Evolutionary conservation across 1,139 yeast species (phyloP).

Genomic region (Magnusiomyces fungicola): DNA sequence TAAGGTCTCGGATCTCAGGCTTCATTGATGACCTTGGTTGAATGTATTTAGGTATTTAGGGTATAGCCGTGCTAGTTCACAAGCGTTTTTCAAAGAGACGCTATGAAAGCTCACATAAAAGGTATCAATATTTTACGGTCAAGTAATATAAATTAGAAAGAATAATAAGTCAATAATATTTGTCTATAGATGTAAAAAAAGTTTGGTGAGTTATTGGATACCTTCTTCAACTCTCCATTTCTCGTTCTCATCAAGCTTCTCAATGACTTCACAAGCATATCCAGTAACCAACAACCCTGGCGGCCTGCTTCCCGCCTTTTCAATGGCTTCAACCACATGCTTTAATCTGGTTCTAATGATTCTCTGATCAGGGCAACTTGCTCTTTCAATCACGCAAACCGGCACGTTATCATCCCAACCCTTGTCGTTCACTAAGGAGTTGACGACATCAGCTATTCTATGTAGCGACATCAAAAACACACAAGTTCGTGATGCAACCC

Average conservation of each 20-base stretch:
- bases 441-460: slow-evolving; percentile 62
- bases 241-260: slow-evolving; percentile 26
- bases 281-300: slow-evolving; percentile 90
- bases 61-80: too few species aligned
- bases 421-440: slow-evolving; percentile 42
- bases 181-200: too few species aligned
- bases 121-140: too few species aligned
- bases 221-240: slow-evolving; percentile 62
- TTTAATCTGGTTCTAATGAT: slow-evolving; percentile 66
- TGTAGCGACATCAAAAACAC: slow-evolving; percentile 89
- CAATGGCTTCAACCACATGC: slow-evolving; percentile 63
- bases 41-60: too few species aligned
- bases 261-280: slow-evolving; percentile 56
- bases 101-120: too few species aligned
- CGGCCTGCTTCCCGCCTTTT: slow-evolving; percentile 81
- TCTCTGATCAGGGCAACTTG: slow-evolving; percentile 90
- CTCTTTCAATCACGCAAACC: slow-evolving; percentile 81
- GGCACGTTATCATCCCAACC: slow-evolving; percentile 71
- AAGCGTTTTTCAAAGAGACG: too few species aligned
- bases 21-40: too few species aligned
- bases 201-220: background rate
- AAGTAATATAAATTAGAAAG: too few species aligned
- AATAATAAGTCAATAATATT: too few species aligned
- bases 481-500: slow-evolving; percentile 64
- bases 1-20: too few species aligned